phyloP scores from a whole-genome alignment of 805 yeast genomes.

The Cyberlindnera galapagoensis region DNA sequence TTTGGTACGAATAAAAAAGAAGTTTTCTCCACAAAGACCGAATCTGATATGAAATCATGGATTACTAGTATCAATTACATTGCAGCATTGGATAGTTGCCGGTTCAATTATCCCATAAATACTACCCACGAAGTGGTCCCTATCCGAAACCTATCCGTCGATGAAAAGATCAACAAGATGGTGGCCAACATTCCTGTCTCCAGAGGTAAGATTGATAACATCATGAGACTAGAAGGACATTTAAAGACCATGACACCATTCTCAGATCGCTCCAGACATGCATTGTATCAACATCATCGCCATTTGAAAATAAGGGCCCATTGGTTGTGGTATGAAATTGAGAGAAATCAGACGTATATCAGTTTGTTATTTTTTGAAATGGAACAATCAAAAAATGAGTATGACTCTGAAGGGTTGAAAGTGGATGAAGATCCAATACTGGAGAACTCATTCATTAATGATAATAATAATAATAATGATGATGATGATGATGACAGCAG shows the following conservation, averaged over 20 bases:
- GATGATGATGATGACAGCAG: slow-evolving; percentile 3
- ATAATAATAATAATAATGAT: slow-evolving; percentile 5
- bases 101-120: slow-evolving; percentile 4
- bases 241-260: slow-evolving; percentile 49
- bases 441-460: slow-evolving; percentile 22
- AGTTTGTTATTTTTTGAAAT: slow-evolving; percentile 26
- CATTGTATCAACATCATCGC: slow-evolving; percentile 37
- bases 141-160: slow-evolving; percentile 21
- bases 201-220: slow-evolving; percentile 30
- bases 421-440: slow-evolving; percentile 17
- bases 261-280: slow-evolving; percentile 44
- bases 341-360: slow-evolving; percentile 36
- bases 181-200: slow-evolving; percentile 29
- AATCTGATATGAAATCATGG: slow-evolving; percentile 54
- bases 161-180: slow-evolving; percentile 31
- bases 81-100: slow-evolving; percentile 39
- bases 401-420: slow-evolving; percentile 3
- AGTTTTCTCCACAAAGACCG: slow-evolving; percentile 34
- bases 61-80: slow-evolving; percentile 46
- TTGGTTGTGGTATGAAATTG: slow-evolving; percentile 50
- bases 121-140: slow-evolving; percentile 21
- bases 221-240: slow-evolving; percentile 30
- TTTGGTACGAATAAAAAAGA: slow-evolving; percentile 36
- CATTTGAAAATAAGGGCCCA: slow-evolving; percentile 46
- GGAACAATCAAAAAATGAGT: neutral